These are phyloP conservation scores for Monilinia fructicola DNA, from an alignment of 2,329 filamentous ascomycete genomes.

Conservation along the genomic window DNA sequence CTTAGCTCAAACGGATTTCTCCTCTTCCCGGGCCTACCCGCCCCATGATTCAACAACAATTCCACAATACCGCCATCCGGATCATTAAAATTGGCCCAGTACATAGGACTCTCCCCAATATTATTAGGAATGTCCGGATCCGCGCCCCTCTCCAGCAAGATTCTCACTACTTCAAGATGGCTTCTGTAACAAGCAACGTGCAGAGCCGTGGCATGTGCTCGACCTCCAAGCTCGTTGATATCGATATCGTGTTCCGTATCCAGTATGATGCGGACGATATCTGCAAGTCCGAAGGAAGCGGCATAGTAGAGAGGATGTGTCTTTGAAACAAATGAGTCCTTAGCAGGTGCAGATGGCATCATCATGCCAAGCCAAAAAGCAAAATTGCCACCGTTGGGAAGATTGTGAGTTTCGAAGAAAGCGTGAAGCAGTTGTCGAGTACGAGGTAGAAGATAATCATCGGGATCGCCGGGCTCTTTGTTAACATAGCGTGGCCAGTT, in stretches of 20 bases:
- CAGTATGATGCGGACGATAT: slow-evolving; percentile 29
- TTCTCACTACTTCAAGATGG: slow-evolving; percentile 28
- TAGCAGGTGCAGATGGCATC: slow-evolving; percentile 23
- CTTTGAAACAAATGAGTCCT: slow-evolving; percentile 15
- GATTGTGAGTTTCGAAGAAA: slow-evolving; percentile 29
- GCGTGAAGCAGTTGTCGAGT: slow-evolving; percentile 26
- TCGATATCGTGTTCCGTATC: slow-evolving; percentile 26
- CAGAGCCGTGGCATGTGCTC: slow-evolving; percentile 28
- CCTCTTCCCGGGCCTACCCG: slow-evolving; percentile 4
- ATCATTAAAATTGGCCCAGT: slow-evolving; percentile 25
- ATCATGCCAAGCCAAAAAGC: slow-evolving; percentile 31
- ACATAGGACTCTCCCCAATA: slow-evolving; percentile 26
- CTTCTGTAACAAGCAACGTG: slow-evolving; percentile 31
- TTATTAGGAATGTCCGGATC: slow-evolving; percentile 29
- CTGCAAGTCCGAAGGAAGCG: slow-evolving; percentile 31
- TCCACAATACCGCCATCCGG: slow-evolving; percentile 23
- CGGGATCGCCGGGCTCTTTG: slow-evolving; percentile 18
- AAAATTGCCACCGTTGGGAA: slow-evolving; percentile 29
- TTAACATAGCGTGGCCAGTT: slow-evolving; percentile 25
- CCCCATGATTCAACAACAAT: slow-evolving; percentile 30
- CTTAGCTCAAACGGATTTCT: background rate
- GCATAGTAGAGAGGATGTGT: slow-evolving; percentile 34
- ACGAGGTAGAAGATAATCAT: slow-evolving; percentile 19
- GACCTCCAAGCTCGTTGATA: slow-evolving; percentile 31
- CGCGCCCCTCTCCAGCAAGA: slow-evolving; percentile 31